Evolutionary conservation across 1,284 basidiomycete genomes (phyloP), one percentile per base, ranked within the genome.

Genomic region (Acaromyces ingoldii): DNA sequence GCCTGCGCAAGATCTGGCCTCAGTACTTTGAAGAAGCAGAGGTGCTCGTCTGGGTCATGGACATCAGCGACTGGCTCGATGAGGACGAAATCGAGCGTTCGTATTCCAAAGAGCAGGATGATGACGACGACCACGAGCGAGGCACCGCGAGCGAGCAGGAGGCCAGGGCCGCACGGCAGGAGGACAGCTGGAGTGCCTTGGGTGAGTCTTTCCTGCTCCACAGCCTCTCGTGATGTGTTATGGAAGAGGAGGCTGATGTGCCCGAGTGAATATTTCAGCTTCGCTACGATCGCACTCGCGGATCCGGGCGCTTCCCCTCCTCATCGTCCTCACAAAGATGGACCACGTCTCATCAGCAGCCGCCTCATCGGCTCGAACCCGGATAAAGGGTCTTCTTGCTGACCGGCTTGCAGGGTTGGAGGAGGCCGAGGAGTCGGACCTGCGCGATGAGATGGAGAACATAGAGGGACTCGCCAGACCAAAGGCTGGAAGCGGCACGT

Each of bases 11-110:
- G 19, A 13, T 45, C 10, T 45, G 42, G 42, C 30, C 17, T 4
- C 4, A 31, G 17, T 45, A 45, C 15, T 29, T 45, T 4, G 42
- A 45, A 6, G 42, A 45, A 26, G 42, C 42, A 45, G 42, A 45
- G 13, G 42, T 45, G 4, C 22, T 45, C 11, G 42, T 45, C 13
- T 45, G 42, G 42, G 42, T 31, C 30, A 45, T 45, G 25, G 25
- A 45, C 25, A 15, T 31, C 17, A 13, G 34, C 19, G 42, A 45
- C 24, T 45, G 42, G 42, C 17, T 45, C 19, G 13, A 11, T 29
- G 28, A 11, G 6, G 28, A 10, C 30, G 42, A 30, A 4, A 22
- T 22, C 17, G 21, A n/a, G 6, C 3, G 13, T 42, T 26, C 39
- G 28, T n/a, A n/a, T n/a, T 13, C 15, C 28, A 13, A 42, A n/a